These are phyloP conservation scores for Antrodiella citrinella DNA, from an alignment of 768 basidiomycete species.

Conservation along the genomic window DNA sequence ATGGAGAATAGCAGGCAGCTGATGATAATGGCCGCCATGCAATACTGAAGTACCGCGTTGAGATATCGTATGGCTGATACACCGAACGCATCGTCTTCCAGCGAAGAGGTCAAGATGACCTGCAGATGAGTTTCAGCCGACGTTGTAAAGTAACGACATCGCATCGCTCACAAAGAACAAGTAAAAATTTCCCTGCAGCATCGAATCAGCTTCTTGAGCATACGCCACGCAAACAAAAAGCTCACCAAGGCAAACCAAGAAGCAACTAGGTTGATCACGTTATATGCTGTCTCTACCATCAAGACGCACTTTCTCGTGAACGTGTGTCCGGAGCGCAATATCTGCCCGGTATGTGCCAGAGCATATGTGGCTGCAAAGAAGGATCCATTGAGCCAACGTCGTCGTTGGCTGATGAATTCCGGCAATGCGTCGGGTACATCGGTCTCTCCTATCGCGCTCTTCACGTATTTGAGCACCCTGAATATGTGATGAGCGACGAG, in stretches of 20 bases:
- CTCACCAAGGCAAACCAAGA: constrained; percentile 90
- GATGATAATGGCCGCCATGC: constrained; percentile 79
- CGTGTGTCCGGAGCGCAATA: constrained; percentile 77
- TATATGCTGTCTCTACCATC: constrained; percentile 79
- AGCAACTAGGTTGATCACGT: constrained; percentile 79
- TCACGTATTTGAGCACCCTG: constrained; percentile 96
- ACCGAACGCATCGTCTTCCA: constrained; percentile 67
- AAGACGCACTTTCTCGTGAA: constrained; percentile 62
- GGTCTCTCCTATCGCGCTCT: constrained; percentile 86
- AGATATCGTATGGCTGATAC: constrained; percentile 59
- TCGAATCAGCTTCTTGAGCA: neutral
- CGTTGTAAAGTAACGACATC: too few relatives aligned
- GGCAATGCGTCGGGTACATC: constrained; percentile 91
- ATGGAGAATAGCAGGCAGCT: constrained; percentile 90
- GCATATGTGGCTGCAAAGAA: constrained; percentile 95
- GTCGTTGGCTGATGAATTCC: constrained; percentile 89
- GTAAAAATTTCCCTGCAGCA: constrained; percentile 80
- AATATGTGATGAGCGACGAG: constrained; percentile 4
- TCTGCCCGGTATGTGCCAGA: constrained; percentile 78
- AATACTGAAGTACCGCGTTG: constrained; percentile 59
- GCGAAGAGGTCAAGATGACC: constrained; percentile 82
- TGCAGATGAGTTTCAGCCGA: constrained; percentile 19
- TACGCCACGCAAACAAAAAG: constrained; percentile 4
- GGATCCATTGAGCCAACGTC: constrained; percentile 87
- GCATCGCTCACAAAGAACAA: constrained; percentile 84